Base-by-base conservation (phyloP, 2,329 filamentous ascomycete genomes). In the Claviceps monticola region DNA sequence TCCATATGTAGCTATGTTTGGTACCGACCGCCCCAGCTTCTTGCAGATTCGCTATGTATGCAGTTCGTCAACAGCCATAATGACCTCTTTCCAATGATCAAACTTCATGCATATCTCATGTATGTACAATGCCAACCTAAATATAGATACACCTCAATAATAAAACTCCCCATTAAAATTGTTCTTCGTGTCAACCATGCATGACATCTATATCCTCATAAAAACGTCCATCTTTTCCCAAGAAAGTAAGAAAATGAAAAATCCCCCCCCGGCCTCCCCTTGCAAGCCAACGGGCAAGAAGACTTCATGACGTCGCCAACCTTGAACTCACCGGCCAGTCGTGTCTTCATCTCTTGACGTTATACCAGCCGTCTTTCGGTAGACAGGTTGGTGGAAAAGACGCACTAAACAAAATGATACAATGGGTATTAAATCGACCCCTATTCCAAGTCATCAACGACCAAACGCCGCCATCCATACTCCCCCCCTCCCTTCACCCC, bases 291-390 rank as follows among this genome's bases (percentile, higher is more conserved):
- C 2, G 9, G 44, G 26, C 16, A 50, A 50, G 19, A 13, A 3
- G 26, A 36, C 45, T 36, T 39, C 49, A 38, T 44, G 46, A 46
- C 41, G 3, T 34, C 43, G 51, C 41, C 21, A 53, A 34, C 36
- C 39, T 49, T 34, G 5, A 26, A 11, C 49, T n/a, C 34, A 47
- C 5, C 34, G 6, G 17, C 48, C 57, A 50, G 53, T 66, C 63
- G 57, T 66, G 53, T 59, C 59, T 56, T 65, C 62, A 57, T 66
- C 58, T 46, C 61, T 57, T 57, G 51, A 64, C 62, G 51, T 66
- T 51, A 45, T 53, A 46, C 56, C 61, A 56, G 55, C 62, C 61
- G 58, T 63, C 56, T 56, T 56, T 48, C 55, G 54, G 58, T 63
- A 56, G 50, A 43, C 23, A 16, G 42, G 16, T 8, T 37, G 46